Evolutionary conservation across 2,329 filamentous ascomycete species (phyloP).

Genomic region (Thelonectria rubi): DNA sequence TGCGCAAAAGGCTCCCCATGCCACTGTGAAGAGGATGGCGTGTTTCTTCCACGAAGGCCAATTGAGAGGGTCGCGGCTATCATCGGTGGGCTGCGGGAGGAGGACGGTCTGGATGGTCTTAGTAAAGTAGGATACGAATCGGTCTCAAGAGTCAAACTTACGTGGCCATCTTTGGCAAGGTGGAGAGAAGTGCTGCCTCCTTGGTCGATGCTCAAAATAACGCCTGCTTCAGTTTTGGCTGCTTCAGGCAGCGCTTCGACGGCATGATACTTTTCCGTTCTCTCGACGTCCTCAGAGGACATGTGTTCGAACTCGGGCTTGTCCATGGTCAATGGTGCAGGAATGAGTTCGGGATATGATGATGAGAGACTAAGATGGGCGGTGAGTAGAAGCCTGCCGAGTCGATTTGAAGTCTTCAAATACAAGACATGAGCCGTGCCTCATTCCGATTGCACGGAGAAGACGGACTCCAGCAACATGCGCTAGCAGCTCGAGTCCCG

Average conservation of each 20-base stretch:
- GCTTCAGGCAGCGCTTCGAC: constrained; percentile 24
- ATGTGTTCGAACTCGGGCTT: constrained; percentile 32
- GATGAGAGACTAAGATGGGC: not conserved
- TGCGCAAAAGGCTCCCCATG: constrained; percentile 30
- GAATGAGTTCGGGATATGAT: not conserved
- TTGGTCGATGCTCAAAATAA: constrained; percentile 17
- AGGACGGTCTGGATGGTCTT: constrained; percentile 23
- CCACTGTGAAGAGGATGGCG: constrained; percentile 29
- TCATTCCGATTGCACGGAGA: not conserved
- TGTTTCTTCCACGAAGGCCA: constrained; percentile 36
- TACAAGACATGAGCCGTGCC: not conserved
- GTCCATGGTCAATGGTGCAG: constrained; percentile 19
- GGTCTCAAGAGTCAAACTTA: constrained; percentile 5
- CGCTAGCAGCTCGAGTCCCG: constrained; percentile 13
- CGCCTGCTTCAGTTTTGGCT: constrained; percentile 30
- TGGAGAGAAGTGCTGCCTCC: constrained; percentile 19
- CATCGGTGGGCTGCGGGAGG: constrained; percentile 31
- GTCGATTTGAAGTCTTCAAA: constrained; percentile 18
- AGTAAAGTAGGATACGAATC: not conserved
- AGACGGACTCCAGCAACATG: not conserved
- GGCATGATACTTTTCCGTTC: not conserved
- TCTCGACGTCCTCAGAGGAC: constrained; percentile 25
- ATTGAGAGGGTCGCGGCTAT: constrained; percentile 32
- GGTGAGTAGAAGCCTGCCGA: not conserved
- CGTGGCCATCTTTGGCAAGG: constrained; percentile 32